Percentiles rank a stretch among this genome's conserved stretches.
Conservation (phyloP, 2,329 filamentous ascomycete genomes). For the Paecilomyces dactylethromorphus region DNA sequence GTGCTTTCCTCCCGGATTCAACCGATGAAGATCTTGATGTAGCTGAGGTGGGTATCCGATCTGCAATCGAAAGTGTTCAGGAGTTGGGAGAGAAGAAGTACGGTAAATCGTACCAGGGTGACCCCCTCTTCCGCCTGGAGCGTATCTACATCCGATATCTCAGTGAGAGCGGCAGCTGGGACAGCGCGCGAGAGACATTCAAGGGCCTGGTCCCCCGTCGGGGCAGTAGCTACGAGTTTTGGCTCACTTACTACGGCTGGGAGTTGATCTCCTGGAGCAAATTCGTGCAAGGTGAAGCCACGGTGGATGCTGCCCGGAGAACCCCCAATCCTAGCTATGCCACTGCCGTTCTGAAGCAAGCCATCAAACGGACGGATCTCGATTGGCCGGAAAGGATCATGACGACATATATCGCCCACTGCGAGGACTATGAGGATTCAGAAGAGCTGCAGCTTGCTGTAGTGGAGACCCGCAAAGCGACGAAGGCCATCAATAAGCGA, state of each 20-base stretch:
- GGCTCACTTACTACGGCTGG: slow-evolving; percentile 87
- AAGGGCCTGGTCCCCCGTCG: slow-evolving; percentile 63
- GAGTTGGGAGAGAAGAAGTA: slow-evolving; percentile 71
- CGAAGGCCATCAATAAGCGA: slow-evolving; percentile 56
- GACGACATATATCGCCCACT: slow-evolving; percentile 47
- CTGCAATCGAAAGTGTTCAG: slow-evolving; percentile 78
- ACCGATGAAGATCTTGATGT: slow-evolving; percentile 80
- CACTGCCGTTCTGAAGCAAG: slow-evolving; percentile 69
- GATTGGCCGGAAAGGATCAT: slow-evolving; percentile 47
- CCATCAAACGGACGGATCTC: slow-evolving; percentile 47
- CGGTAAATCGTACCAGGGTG: slow-evolving; percentile 71
- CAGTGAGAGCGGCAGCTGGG: slow-evolving; percentile 71
- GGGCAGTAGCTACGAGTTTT: slow-evolving; percentile 82
- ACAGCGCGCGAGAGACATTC: slow-evolving; percentile 73
- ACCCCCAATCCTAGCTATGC: slow-evolving; percentile 64
- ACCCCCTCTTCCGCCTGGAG: slow-evolving; percentile 82
- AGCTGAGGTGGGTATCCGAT: slow-evolving; percentile 80
- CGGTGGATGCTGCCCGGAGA: slow-evolving; percentile 48
- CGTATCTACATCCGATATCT: slow-evolving; percentile 88
- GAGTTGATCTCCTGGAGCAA: slow-evolving; percentile 70
- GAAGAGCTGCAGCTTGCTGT: slow-evolving; percentile 67
- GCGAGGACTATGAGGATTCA: slow-evolving; percentile 82
- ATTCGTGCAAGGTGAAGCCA: slow-evolving; percentile 47
- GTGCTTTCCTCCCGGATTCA: slow-evolving; percentile 67
- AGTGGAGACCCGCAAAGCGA: slow-evolving; percentile 64